These are phyloP conservation scores for Agrocybe pediades DNA, from an alignment of 768 basidiomycete species.

Conservation along the genomic window DNA sequence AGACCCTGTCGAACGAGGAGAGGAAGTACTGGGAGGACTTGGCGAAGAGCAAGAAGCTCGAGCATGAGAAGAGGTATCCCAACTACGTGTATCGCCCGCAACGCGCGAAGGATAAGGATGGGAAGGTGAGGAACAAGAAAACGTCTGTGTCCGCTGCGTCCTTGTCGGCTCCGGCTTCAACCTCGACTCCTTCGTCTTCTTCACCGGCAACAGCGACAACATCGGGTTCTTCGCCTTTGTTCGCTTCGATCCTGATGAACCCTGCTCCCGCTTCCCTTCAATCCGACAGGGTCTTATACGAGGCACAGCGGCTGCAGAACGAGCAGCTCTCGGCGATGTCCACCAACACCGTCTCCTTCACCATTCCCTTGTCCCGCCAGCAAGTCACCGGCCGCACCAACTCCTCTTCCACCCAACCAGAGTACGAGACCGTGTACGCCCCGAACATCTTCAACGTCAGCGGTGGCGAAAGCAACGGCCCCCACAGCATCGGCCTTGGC, in stretches of 20 bases:
- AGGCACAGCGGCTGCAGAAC: constrained; percentile 35
- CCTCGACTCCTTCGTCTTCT: too few relatives aligned
- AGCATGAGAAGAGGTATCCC: constrained; percentile 75
- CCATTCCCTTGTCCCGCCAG: constrained; percentile 35
- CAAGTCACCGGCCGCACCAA: constrained; percentile 57
- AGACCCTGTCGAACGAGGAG: constrained; percentile 64
- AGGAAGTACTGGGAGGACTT: constrained; percentile 73
- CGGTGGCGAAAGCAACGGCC: too few relatives aligned
- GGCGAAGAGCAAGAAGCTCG: constrained; percentile 79
- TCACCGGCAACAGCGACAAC: too few relatives aligned
- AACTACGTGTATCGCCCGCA: constrained; percentile 81
- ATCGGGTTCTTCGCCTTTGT: too few relatives aligned
- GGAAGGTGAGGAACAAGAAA: constrained; percentile 46
- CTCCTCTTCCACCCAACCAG: too few relatives aligned
- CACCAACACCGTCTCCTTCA: constrained; percentile 34
- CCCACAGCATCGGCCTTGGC: too few relatives aligned
- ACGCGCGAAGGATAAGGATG: constrained; percentile 59
- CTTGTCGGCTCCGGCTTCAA: too few relatives aligned
- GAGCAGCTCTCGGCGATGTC: constrained; percentile 29
- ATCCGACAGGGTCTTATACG: too few relatives aligned
- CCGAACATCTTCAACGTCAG: too few relatives aligned
- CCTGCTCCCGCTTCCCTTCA: too few relatives aligned
- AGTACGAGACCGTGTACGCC: too few relatives aligned
- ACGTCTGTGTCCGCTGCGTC: not conserved
- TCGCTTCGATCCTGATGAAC: too few relatives aligned